These are phyloP conservation scores for Lachancea sp. DNA, from an alignment of 805 yeast genomes.

Conservation along the genomic window DNA sequence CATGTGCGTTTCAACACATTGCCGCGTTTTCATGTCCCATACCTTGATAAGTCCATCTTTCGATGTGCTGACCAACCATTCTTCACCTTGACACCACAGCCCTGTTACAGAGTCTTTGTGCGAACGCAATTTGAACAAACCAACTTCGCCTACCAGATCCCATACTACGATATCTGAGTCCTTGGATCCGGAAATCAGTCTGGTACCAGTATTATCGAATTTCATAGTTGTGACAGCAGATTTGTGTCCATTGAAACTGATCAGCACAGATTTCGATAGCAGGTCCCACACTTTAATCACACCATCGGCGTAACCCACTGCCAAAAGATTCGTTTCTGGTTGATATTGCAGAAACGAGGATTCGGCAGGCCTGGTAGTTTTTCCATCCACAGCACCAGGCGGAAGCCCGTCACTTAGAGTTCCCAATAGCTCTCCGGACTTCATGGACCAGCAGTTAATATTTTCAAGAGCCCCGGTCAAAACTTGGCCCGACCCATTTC, in stretches of 20 bases:
- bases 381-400: conserved; percentile 65
- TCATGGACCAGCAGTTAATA: conserved; percentile 83
- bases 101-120: conserved; percentile 89
- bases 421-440: conserved; percentile 66
- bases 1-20: conserved; percentile 89
- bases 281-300: conserved; percentile 87
- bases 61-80: conserved; percentile 68
- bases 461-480: conserved; percentile 82
- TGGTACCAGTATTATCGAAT: conserved; percentile 79
- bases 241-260: conserved; percentile 87
- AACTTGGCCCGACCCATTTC: conserved; percentile 56
- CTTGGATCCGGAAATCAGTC: conserved; percentile 77
- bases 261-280: conserved; percentile 66
- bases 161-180: conserved; percentile 84
- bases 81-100: conserved; percentile 54
- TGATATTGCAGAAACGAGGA: conserved; percentile 58
- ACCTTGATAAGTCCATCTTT: conserved; percentile 88
- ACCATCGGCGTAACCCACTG: conserved; percentile 90
- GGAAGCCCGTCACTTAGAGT: conserved; percentile 58
- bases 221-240: conserved; percentile 61
- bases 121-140: conserved; percentile 77
- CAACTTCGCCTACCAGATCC: conserved; percentile 93
- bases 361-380: conserved; percentile 54
- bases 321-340: conserved; percentile 58
- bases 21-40: conserved; percentile 88